Conservation (phyloP, 371 early-diverging fungal species). For the Ecytonucleospora hepatopenaei region DNA sequence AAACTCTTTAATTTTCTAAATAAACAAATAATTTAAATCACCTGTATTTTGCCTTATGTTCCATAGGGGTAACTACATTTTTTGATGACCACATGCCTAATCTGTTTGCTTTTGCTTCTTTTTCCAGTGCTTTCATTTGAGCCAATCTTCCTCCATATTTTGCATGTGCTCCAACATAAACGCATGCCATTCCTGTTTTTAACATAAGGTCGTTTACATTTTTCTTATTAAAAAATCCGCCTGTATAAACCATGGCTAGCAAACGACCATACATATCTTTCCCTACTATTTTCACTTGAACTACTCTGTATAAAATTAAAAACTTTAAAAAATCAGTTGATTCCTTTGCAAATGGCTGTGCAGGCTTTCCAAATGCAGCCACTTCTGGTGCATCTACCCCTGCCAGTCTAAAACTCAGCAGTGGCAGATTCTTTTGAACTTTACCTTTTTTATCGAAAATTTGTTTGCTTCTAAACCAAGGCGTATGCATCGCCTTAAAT, state of each 20-base stretch:
- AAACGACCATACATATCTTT: conserved; percentile 64
- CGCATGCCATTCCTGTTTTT: conserved; percentile 60
- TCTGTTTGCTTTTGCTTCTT: conserved; percentile 56
- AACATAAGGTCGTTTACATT: conserved; percentile 63
- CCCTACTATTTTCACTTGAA: conserved; percentile 58
- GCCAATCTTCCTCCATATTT: conserved; percentile 60
- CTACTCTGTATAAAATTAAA: conserved; percentile 52
- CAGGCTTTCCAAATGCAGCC: conserved; percentile 64
- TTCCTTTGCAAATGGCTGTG: conserved; percentile 62
- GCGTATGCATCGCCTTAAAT: conserved; percentile 29
- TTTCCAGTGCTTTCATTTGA: conserved; percentile 58
- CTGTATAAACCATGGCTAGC: conserved; percentile 61
- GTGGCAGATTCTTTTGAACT: conserved; percentile 55
- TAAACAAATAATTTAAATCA: too few relatives aligned
- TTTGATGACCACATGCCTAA: conserved; percentile 32
- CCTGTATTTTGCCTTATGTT: conserved; percentile 22
- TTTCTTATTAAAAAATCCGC: conserved; percentile 38
- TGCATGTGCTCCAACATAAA: conserved; percentile 63
- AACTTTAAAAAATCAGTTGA: conserved; percentile 59
- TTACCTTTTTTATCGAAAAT: neutral
- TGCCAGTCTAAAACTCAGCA: conserved; percentile 62
- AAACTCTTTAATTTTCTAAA: too few relatives aligned
- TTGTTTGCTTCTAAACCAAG: conserved; percentile 8
- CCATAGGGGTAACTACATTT: conserved; percentile 22
- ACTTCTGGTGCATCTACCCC: conserved; percentile 69